A percentile compares a stretch with the other conserved stretches of the same genome.
Evolutionary conservation across 1,284 basidiomycete species (phyloP).

Genomic region (Abortiporus biennis): DNA sequence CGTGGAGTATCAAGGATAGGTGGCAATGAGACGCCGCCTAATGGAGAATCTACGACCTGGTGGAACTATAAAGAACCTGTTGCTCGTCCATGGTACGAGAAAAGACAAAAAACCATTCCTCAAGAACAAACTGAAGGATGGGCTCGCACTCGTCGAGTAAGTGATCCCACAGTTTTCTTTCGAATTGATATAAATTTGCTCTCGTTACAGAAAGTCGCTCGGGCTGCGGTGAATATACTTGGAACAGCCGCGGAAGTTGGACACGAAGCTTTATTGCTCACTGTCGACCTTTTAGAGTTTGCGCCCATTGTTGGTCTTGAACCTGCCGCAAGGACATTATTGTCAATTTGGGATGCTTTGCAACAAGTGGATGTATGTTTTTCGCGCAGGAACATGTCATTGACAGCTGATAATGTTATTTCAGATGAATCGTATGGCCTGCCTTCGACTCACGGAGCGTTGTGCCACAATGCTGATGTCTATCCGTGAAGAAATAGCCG

Average conservation of each 20-base stretch:
- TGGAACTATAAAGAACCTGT: constrained; percentile 23
- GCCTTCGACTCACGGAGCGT: constrained; percentile 44
- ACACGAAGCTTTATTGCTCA: constrained; percentile 41
- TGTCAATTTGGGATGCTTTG: constrained; percentile 58
- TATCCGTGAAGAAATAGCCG: constrained; percentile 37
- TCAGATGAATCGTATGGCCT: constrained; percentile 51
- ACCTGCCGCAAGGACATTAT: constrained; percentile 42
- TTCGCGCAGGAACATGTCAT: constrained; percentile 3
- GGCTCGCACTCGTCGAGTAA: constrained; percentile 39
- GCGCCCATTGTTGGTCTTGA: constrained; percentile 52
- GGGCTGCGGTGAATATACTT: constrained; percentile 3
- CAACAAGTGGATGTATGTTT: constrained; percentile 53
- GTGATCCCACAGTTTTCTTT: constrained; percentile 16
- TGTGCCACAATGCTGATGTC: constrained; percentile 44
- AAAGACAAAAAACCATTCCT: constrained; percentile 29
- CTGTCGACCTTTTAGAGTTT: constrained; percentile 45
- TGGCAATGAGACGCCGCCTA: constrained; percentile 14
- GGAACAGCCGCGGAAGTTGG: constrained; percentile 31
- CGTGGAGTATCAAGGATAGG: not conserved
- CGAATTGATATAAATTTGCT: not conserved
- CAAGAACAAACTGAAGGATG: constrained; percentile 45
- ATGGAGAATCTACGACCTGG: constrained; percentile 20
- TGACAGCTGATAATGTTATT: constrained; percentile 2
- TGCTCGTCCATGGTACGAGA: constrained; percentile 12
- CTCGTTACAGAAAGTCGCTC: constrained; percentile 31